phyloP scores from a whole-genome alignment of 2,329 filamentous ascomycete genomes.

The Penicillium verrucosum region DNA sequence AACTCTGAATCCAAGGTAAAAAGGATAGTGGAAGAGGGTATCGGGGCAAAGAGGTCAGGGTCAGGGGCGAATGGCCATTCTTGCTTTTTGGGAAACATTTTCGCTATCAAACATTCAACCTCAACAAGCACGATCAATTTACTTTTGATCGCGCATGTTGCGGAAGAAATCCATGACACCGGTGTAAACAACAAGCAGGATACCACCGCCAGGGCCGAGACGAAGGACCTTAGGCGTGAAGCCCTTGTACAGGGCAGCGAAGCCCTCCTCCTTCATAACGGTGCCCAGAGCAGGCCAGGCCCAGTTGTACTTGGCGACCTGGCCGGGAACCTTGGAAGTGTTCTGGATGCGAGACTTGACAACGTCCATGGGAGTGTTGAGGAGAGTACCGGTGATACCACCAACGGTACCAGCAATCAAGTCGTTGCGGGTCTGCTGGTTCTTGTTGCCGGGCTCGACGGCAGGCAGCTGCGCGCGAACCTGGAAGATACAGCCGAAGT shows the following conservation, averaged over 20 bases:
- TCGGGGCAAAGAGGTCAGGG: conserved; percentile 1
- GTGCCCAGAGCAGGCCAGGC: conserved; percentile 83
- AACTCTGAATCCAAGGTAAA: not conserved
- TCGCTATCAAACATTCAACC: conserved; percentile 6
- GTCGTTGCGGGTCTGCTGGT: conserved; percentile 78
- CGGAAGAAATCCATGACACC: conserved; percentile 76
- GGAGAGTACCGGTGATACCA: conserved; percentile 82
- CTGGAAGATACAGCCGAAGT: conserved; percentile 99
- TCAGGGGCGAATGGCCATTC: not conserved
- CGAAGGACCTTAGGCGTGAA: conserved; percentile 93
- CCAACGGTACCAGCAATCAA: conserved; percentile 81
- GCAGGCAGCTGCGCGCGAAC: conserved; percentile 79
- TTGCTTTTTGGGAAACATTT: conserved; percentile 9
- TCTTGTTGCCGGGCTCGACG: conserved; percentile 67
- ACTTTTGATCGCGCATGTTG: conserved; percentile 53
- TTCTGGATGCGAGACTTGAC: conserved; percentile 99
- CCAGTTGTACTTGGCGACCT: conserved; percentile 96
- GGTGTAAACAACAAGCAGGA: conserved; percentile 50
- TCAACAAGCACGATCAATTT: conserved; percentile 4
- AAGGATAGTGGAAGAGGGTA: conserved; percentile 9
- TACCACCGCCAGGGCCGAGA: conserved; percentile 67
- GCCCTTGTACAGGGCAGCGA: conserved; percentile 90
- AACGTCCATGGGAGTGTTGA: conserved; percentile 96
- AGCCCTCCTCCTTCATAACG: conserved; percentile 90
- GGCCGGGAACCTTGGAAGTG: conserved; percentile 75